Percentiles rank a stretch among this genome's conserved stretches.
These are phyloP conservation scores for Pleurostoma richardsiae DNA, from an alignment of 2,329 filamentous ascomycete genomes.

Conservation along the genomic window DNA sequence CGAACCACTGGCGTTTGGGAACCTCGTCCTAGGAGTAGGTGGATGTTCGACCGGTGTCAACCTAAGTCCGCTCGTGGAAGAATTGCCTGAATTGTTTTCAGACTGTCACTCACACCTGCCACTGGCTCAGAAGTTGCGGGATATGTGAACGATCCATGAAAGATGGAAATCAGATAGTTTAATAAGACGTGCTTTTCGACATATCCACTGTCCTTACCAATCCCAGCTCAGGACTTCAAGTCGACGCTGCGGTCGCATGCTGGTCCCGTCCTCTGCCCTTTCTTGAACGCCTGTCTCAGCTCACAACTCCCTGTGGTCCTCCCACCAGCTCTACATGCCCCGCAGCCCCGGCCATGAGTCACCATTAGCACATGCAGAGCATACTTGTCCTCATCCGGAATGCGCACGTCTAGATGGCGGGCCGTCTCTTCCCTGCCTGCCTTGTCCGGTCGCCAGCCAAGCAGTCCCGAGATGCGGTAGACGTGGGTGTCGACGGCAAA, in stretches of 20 bases:
- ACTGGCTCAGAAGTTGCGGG: too few relatives aligned
- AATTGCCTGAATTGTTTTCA: too few relatives aligned
- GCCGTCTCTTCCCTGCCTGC: conserved; percentile 40
- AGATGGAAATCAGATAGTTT: conserved; percentile 8
- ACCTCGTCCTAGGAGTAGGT: too few relatives aligned
- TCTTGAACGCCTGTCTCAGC: conserved; percentile 31
- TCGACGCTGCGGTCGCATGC: conserved; percentile 14
- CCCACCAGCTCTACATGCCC: conserved; percentile 38
- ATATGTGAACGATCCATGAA: too few relatives aligned
- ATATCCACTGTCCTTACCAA: too few relatives aligned
- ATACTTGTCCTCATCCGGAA: conserved; percentile 45
- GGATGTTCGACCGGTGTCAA: too few relatives aligned
- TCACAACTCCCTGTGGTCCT: conserved; percentile 31
- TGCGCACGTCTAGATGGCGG: conserved; percentile 40
- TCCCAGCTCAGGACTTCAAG: too few relatives aligned
- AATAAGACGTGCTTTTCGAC: conserved; percentile 11
- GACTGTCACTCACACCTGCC: too few relatives aligned
- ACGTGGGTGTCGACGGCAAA: conserved; percentile 53
- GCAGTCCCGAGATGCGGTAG: conserved; percentile 39
- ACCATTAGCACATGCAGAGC: conserved; percentile 43
- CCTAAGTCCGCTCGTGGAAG: too few relatives aligned
- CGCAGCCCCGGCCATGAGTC: conserved; percentile 38
- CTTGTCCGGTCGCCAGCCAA: conserved; percentile 40
- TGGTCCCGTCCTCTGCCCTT: conserved; percentile 9
- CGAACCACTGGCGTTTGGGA: too few relatives aligned